Evolutionary conservation across 2,329 filamentous ascomycete genomes (phyloP).

Genomic region (Aureobasidium sp.): DNA sequence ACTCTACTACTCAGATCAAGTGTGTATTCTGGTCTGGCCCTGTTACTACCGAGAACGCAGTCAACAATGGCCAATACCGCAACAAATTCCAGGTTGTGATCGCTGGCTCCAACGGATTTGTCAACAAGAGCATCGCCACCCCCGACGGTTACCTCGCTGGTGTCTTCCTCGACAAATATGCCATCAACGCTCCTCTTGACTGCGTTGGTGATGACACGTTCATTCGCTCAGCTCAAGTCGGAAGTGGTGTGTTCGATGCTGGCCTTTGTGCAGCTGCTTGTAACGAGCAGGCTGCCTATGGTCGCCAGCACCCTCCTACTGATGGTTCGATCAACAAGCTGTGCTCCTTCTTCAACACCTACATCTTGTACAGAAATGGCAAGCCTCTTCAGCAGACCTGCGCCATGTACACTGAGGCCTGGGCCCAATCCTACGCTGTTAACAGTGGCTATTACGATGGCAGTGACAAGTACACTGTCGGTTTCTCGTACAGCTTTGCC

Average conservation of each 20-base stretch:
- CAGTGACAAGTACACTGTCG: conserved; percentile 23
- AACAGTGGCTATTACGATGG: conserved; percentile 26
- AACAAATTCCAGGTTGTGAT: conserved; percentile 46
- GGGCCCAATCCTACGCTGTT: conserved; percentile 26
- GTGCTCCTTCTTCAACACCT: conserved; percentile 41
- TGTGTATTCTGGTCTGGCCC: conserved; percentile 37
- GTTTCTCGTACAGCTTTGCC: conserved; percentile 18
- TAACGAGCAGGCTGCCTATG: conserved; percentile 23
- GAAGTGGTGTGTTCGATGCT: conserved; percentile 29
- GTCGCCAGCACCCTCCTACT: conserved; percentile 11
- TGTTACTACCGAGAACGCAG: conserved; percentile 33
- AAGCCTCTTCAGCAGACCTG: conserved; percentile 41
- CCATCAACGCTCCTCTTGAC: conserved; percentile 36
- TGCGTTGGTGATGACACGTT: conserved; percentile 27
- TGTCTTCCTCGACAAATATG: conserved; percentile 25
- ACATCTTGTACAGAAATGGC: conserved; percentile 44
- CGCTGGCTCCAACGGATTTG: conserved; percentile 46
- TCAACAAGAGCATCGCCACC: conserved; percentile 27
- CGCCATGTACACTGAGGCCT: conserved; percentile 36
- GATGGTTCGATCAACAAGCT: conserved; percentile 20
- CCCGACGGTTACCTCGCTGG: conserved; percentile 35
- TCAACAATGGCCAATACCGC: conserved; percentile 38
- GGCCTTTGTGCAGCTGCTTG: conserved; percentile 31
- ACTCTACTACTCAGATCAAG: conserved; percentile 38
- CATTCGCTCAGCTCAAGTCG: conserved; percentile 24